Base-by-base conservation (phyloP, 192 early-diverging fungal species). In the Backusella tuberculispora region DNA sequence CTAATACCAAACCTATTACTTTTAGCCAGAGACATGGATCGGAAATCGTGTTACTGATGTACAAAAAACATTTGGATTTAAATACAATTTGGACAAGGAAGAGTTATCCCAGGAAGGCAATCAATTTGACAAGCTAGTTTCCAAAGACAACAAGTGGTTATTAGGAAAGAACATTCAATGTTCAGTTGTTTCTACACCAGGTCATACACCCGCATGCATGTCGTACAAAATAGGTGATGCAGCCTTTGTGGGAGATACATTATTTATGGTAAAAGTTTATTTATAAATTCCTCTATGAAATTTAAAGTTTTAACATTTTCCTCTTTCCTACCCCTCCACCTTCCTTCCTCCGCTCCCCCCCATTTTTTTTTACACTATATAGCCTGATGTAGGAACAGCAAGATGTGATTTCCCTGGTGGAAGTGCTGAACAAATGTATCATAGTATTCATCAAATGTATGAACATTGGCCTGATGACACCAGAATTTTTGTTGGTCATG, bases 381-480 rank as follows among this genome's bases (percentile, higher is more conserved):
- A 79, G 78, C 78, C 78, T 53, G 78, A 80, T 63, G 69, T 80
- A 64, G 78, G 78, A 41, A 80, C 78, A 13, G 78, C 78, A 5
- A 47, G 78, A 60, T 80, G 78, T 72, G 78, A 80, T 66, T 80
- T 80, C 47, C 78, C 78, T 24, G 78, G 78, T 34, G 78, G 78
- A 53, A 80, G 78, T 42, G 74, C 74, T n/a, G 45, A 71, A 37
- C 63, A 75, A 6, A 56, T 80, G 74, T 80, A 73, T 63, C 37
- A 80, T 6, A 80, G 78, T 46, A 50, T 80, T 26, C 78, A 76
- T 37, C 56, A 73, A 40, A 66, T 80, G 45, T 80, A 80, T 42
- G 34, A 72, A 3, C 6, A 19, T 5, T 80, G 74, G 71, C 65
- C 70, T 21, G 73, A 73, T 34, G 78, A 80, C 66, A 80, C 78